These are phyloP conservation scores for Pseudognaphalium luteoalbum DNA, from an alignment of 129 eudicot genomes.

Conservation along the genomic window DNA sequence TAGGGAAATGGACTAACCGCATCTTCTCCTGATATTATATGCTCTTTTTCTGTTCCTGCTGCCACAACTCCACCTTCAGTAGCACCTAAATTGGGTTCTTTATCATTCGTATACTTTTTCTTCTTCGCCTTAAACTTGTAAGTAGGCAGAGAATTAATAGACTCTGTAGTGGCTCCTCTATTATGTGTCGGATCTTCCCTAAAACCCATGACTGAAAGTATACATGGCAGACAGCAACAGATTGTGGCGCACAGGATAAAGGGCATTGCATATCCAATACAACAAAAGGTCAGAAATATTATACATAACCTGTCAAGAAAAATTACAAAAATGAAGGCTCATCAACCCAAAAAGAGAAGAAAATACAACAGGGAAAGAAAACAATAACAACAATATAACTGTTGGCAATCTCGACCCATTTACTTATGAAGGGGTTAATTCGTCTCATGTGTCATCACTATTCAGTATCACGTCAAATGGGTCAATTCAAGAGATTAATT, in stretches of 20 bases:
- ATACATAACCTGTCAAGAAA: slow-evolving; percentile 75
- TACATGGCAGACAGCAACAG: slow-evolving; percentile 99
- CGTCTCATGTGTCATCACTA: background rate
- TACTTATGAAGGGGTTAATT: background rate
- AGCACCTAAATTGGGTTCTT: slow-evolving; percentile 43
- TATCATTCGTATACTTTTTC: slow-evolving; percentile 45
- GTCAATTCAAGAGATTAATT: too few relatives aligned
- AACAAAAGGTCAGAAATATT: slow-evolving; percentile 88
- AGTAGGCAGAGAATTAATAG: slow-evolving; percentile 79
- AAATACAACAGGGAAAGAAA: background rate
- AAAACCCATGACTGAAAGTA: slow-evolving; percentile 82
- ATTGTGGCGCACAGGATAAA: slow-evolving; percentile 89
- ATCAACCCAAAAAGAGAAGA: background rate
- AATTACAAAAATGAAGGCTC: background rate
- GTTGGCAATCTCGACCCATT: background rate
- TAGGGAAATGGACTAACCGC: slow-evolving; percentile 55
- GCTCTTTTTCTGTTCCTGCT: slow-evolving; percentile 94
- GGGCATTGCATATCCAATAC: slow-evolving; percentile 98
- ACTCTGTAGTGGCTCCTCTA: slow-evolving; percentile 93
- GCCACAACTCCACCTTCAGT: slow-evolving; percentile 86
- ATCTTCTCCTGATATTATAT: slow-evolving; percentile 90
- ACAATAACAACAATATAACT: too few relatives aligned
- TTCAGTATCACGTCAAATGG: too few relatives aligned
- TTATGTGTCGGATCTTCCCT: slow-evolving; percentile 82
- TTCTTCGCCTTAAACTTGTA: slow-evolving; percentile 68